Conservation (phyloP, 768 basidiomycete genomes). For the Austroboletus eburneus region DNA sequence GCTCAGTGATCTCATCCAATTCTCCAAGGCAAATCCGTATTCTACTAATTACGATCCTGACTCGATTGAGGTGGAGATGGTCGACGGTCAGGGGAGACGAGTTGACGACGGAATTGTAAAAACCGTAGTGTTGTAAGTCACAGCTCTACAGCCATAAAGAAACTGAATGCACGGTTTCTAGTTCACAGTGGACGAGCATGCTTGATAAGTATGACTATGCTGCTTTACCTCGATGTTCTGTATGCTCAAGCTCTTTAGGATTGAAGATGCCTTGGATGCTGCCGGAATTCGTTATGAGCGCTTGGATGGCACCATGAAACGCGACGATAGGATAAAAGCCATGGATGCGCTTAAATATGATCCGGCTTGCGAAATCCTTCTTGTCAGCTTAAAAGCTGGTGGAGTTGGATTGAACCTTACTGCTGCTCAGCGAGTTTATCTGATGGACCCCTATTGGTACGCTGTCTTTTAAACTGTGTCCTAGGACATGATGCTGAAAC, state of each 20-base stretch:
- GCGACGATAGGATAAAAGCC: slow-evolving; percentile 85
- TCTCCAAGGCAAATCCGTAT: slow-evolving; percentile 80
- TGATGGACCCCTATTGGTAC: slow-evolving; percentile 97
- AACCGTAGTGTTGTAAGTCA: slow-evolving; percentile 90
- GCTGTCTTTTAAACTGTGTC: not conserved
- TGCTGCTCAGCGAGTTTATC: slow-evolving; percentile 86
- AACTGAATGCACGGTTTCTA: slow-evolving; percentile 29
- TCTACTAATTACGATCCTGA: slow-evolving; percentile 83
- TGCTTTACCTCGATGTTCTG: not conserved
- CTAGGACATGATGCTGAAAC: not conserved
- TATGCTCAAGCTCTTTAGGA: slow-evolving; percentile 38
- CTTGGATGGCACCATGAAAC: slow-evolving; percentile 96
- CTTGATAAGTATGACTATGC: slow-evolving; percentile 66
- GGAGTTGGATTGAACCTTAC: slow-evolving; percentile 97
- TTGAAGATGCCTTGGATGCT: slow-evolving; percentile 85
- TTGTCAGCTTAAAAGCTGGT: slow-evolving; percentile 95
- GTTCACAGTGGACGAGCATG: slow-evolving; percentile 95
- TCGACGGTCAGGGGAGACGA: slow-evolving; percentile 68
- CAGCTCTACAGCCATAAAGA: slow-evolving; percentile 11
- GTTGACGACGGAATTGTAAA: slow-evolving; percentile 73
- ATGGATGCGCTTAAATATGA: slow-evolving; percentile 93
- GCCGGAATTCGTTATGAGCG: slow-evolving; percentile 86
- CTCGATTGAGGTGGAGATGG: slow-evolving; percentile 68
- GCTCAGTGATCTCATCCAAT: slow-evolving; percentile 71
- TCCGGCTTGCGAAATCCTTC: slow-evolving; percentile 85